Conservation (phyloP, 2,329 filamentous ascomycete species). For the Aquanectria penicillioides region DNA sequence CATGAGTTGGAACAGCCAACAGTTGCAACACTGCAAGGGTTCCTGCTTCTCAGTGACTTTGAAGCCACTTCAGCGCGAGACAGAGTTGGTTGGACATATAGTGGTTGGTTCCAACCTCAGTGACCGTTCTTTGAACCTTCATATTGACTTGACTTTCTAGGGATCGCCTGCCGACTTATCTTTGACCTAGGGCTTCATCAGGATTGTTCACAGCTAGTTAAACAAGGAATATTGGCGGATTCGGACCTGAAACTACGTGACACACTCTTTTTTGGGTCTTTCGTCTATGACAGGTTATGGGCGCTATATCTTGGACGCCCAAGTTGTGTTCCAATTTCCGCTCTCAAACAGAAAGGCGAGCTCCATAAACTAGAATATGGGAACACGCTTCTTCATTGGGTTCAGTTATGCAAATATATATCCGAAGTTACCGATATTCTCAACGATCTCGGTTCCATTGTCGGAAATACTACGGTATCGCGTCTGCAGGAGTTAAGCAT, state of each 20-base stretch:
- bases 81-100: slow-evolving; percentile 11
- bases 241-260: background rate
- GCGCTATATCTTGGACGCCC: slow-evolving; percentile 10
- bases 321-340: background rate
- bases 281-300: slow-evolving; percentile 9
- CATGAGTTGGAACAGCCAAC: slow-evolving; percentile 6
- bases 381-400: background rate
- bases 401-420: background rate
- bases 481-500: background rate
- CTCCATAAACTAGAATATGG: background rate
- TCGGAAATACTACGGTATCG: background rate
- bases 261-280: background rate
- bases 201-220: slow-evolving; percentile 2
- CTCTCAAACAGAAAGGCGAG: background rate
- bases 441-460: background rate
- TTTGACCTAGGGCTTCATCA: slow-evolving; percentile 11
- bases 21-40: slow-evolving; percentile 1
- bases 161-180: slow-evolving; percentile 7
- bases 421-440: slow-evolving; percentile 3
- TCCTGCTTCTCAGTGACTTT: slow-evolving; percentile 7
- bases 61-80: slow-evolving; percentile 9
- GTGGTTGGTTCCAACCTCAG: background rate
- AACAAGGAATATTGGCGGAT: background rate
- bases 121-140: background rate
- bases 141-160: background rate